These are phyloP conservation scores for Acorus calamus DNA, from an alignment of 106 monocot genomes.

Conservation along the genomic window DNA sequence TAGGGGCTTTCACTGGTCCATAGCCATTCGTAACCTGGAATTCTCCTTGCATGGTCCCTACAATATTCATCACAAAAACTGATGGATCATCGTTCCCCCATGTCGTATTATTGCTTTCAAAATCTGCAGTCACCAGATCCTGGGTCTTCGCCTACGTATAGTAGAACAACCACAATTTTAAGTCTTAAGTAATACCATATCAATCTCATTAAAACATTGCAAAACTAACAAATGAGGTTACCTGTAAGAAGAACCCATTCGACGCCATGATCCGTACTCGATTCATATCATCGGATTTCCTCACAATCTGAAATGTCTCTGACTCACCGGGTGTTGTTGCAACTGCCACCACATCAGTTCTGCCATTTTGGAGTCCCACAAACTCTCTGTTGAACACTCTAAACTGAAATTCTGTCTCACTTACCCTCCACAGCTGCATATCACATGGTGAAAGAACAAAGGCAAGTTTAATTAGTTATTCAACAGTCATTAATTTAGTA, in stretches of 20 bases:
- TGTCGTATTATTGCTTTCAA: constrained; percentile 10
- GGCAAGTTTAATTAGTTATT: not conserved
- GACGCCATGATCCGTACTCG: constrained; percentile 44
- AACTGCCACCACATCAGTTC: constrained; percentile 20
- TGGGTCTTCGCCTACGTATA: constrained; percentile 14
- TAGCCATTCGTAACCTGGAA: constrained; percentile 61
- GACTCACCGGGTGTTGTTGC: constrained; percentile 11
- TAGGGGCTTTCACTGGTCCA: constrained; percentile 27
- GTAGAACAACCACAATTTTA: not conserved
- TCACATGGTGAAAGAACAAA: too few relatives aligned
- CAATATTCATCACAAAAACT: constrained; percentile 34
- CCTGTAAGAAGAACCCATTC: constrained; percentile 63
- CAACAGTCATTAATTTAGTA: not conserved
- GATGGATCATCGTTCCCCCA: constrained; percentile 74
- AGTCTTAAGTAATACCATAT: not conserved
- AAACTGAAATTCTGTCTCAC: constrained; percentile 31
- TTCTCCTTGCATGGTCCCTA: constrained; percentile 34
- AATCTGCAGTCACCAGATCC: constrained; percentile 39
- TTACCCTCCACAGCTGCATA: constrained; percentile 24
- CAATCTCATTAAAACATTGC: not conserved
- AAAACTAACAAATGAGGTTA: not conserved
- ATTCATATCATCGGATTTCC: constrained; percentile 18
- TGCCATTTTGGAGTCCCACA: constrained; percentile 20
- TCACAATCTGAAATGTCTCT: constrained; percentile 45
- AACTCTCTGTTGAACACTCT: constrained; percentile 45